A percentile compares a stretch with the other conserved stretches of the same genome.
Evolutionary conservation across 2,329 filamentous ascomycete species (phyloP).

Genomic region (Penicillium sclerotiorum): DNA sequence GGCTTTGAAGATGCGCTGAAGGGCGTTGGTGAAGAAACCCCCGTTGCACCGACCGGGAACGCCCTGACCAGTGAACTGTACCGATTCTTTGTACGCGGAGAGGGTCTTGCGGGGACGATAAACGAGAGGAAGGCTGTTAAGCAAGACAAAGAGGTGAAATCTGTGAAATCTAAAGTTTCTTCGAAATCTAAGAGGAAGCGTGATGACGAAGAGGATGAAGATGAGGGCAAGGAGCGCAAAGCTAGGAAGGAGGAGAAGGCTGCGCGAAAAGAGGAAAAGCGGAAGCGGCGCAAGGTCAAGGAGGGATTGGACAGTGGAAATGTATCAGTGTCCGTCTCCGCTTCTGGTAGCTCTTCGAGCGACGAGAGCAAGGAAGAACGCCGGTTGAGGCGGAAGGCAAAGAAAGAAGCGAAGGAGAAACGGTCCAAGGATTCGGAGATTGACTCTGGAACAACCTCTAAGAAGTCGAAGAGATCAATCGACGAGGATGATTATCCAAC

Average conservation of each 20-base stretch:
- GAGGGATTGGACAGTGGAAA: slow-evolving; percentile 8
- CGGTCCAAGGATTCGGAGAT: slow-evolving; percentile 24
- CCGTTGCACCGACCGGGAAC: slow-evolving; percentile 55
- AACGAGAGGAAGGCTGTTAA: slow-evolving; percentile 24
- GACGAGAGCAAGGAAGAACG: slow-evolving; percentile 28
- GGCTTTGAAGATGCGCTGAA: slow-evolving; percentile 91
- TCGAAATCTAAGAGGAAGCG: slow-evolving; percentile 33
- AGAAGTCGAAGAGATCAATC: slow-evolving; percentile 20
- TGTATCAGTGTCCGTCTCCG: slow-evolving; percentile 5
- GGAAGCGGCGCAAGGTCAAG: slow-evolving; percentile 18
- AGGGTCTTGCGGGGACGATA: slow-evolving; percentile 71
- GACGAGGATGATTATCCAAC: slow-evolving; percentile 36
- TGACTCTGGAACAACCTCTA: slow-evolving; percentile 17
- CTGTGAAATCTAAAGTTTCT: slow-evolving; percentile 12
- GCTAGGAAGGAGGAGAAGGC: slow-evolving; percentile 34
- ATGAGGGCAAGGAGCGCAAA: slow-evolving; percentile 20
- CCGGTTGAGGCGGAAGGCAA: slow-evolving; percentile 26
- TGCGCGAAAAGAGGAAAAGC: slow-evolving; percentile 35
- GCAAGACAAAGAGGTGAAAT: slow-evolving; percentile 14
- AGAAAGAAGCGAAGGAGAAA: slow-evolving; percentile 30
- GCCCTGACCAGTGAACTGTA: slow-evolving; percentile 64
- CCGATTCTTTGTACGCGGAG: slow-evolving; percentile 80
- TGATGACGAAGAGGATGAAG: slow-evolving; percentile 35
- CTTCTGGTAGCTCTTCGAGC: slow-evolving; percentile 9
- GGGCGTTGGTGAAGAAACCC: slow-evolving; percentile 66